Percentiles rank a stretch among this genome's conserved stretches.
Conservation (phyloP, 2,329 filamentous ascomycete species). For the Pseudogymnoascus pannorum region DNA sequence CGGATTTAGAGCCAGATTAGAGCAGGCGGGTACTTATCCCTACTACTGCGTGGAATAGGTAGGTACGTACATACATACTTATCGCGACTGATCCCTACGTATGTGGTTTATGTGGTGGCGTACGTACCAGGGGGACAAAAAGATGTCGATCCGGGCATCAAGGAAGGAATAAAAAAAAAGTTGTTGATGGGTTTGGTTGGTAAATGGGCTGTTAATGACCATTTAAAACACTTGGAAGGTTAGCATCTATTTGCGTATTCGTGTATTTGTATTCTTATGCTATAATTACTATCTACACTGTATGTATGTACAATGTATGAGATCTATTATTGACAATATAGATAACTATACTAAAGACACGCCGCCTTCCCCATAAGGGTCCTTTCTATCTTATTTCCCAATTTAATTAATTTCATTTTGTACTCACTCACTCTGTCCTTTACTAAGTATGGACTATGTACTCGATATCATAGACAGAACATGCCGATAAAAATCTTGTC, state of each 20-base stretch:
- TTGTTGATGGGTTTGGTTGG: background rate
- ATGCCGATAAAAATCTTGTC: no score
- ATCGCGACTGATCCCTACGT: background rate
- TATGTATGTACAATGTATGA: background rate
- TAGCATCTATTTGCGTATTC: no score
- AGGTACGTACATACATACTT: no score
- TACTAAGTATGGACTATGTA: no score
- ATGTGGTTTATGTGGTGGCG: background rate
- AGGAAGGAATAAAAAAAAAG: background rate
- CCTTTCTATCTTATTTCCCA: no score
- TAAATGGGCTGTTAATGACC: no score
- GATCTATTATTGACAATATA: background rate
- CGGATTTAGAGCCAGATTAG: background rate
- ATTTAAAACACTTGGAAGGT: no score
- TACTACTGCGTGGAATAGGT: no score
- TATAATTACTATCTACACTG: no score
- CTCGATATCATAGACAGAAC: no score
- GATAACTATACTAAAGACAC: background rate
- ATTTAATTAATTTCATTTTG: background rate
- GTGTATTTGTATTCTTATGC: no score
- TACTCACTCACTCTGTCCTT: background rate
- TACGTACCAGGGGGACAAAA: background rate
- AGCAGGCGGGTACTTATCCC: background rate
- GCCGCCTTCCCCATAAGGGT: no score
- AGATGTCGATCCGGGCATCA: background rate